Percentiles rank a stretch among this genome's conserved stretches.
These are phyloP conservation scores for Ceriops tagal DNA, from an alignment of 345 rosid genomes.

Conservation along the genomic window DNA sequence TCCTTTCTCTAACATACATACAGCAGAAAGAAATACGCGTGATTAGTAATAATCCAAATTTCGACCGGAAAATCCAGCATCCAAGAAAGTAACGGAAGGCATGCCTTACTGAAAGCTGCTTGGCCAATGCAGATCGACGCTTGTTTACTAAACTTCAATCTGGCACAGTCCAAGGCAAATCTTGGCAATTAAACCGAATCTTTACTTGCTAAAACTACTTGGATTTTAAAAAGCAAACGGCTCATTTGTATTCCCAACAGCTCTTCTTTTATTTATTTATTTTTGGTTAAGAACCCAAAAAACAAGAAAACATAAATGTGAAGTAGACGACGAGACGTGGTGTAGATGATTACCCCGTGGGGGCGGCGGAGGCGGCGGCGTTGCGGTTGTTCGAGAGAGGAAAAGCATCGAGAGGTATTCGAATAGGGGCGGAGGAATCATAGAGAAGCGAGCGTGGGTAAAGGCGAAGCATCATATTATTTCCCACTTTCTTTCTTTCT, in stretches of 20 bases:
- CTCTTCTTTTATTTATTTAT: no score
- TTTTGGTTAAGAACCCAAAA: background rate
- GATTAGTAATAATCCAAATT: slow-evolving; percentile 2
- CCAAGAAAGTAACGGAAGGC: slow-evolving; percentile 1
- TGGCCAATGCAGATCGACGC: slow-evolving; percentile 25
- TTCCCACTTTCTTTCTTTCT: background rate
- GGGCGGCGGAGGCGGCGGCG: slow-evolving; percentile 16
- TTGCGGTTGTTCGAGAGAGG: slow-evolving; percentile 8
- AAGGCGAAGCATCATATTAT: slow-evolving; percentile 11
- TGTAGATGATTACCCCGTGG: slow-evolving; percentile 21
- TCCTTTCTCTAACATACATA: slow-evolving; percentile 38
- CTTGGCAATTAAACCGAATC: no score
- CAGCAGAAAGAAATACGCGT: slow-evolving; percentile 18
- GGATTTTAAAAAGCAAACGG: no score
- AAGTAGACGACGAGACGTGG: background rate
- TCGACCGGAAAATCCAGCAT: background rate
- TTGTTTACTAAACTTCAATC: slow-evolving; percentile 47
- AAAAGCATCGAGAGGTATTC: slow-evolving; percentile 10
- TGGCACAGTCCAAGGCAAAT: background rate
- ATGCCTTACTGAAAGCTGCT: slow-evolving; percentile 47
- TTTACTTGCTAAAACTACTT: no score
- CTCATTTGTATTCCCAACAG: no score
- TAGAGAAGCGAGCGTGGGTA: slow-evolving; percentile 9
- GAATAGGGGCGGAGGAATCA: slow-evolving; percentile 16
- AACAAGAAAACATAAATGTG: background rate